These are phyloP conservation scores for Ormosia emarginata DNA, from an alignment of 306 rosid genomes.

Conservation along the genomic window DNA sequence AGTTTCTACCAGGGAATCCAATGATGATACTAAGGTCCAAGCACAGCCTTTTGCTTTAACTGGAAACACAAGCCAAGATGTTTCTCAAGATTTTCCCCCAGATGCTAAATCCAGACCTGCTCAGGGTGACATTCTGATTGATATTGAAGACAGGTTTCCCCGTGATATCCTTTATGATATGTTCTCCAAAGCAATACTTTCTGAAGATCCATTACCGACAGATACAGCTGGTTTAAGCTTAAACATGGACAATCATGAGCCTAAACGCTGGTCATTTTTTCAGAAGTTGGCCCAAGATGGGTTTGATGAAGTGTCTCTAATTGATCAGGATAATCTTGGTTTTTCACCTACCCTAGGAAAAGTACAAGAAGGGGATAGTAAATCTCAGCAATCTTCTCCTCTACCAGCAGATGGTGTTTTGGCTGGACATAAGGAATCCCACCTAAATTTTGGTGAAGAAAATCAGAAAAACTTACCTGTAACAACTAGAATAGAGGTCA, in stretches of 20 bases:
- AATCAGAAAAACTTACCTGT: slow-evolving; percentile 44
- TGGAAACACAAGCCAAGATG: slow-evolving; percentile 33
- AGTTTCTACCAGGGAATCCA: slow-evolving; percentile 31
- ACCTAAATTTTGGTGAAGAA: slow-evolving; percentile 43
- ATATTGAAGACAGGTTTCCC: slow-evolving; percentile 84
- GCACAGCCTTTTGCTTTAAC: slow-evolving; percentile 33
- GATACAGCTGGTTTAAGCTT: slow-evolving; percentile 82
- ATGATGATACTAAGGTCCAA: slow-evolving; percentile 25
- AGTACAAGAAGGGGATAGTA: slow-evolving; percentile 40
- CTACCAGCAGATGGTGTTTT: slow-evolving; percentile 36
- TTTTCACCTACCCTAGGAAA: slow-evolving; percentile 44
- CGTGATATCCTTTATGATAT: slow-evolving; percentile 82
- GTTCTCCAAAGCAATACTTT: slow-evolving; percentile 76
- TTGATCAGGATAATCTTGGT: slow-evolving; percentile 70
- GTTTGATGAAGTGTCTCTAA: slow-evolving; percentile 60
- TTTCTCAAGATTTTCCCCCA: slow-evolving; percentile 38
- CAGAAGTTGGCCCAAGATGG: slow-evolving; percentile 85
- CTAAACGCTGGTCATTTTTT: slow-evolving; percentile 81
- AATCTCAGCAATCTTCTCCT: slow-evolving; percentile 43
- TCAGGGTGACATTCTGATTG: slow-evolving; percentile 75
- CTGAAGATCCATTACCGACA: slow-evolving; percentile 65
- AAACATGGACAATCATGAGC: slow-evolving; percentile 81
- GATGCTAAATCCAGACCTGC: slow-evolving; percentile 41
- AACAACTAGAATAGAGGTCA: slow-evolving; percentile 35
- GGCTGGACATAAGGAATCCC: slow-evolving; percentile 37